These are phyloP conservation scores for Camptophora hylomeconis DNA, from an alignment of 2,329 filamentous ascomycete species.

Conservation along the genomic window DNA sequence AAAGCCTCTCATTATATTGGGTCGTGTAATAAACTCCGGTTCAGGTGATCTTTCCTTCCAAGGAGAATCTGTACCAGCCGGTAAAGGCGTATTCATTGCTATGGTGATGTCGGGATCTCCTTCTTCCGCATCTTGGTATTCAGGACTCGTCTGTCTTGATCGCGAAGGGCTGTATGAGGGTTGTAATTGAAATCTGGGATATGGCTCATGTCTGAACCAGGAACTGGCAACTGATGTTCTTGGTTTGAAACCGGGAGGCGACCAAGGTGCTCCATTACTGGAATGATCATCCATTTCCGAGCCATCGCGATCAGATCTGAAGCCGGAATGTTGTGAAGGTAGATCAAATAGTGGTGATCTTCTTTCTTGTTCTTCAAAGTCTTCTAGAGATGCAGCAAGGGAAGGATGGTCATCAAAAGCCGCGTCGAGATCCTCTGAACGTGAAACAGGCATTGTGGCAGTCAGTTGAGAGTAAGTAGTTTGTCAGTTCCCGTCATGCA, in stretches of 20 bases:
- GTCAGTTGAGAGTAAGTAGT: conserved; percentile 20
- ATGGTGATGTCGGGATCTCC: conserved; percentile 36
- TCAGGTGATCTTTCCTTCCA: conserved; percentile 44
- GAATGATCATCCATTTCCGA: conserved; percentile 28
- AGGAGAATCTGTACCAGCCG: conserved; percentile 39
- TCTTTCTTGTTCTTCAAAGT: conserved; percentile 44
- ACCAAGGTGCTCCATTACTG: conserved; percentile 42
- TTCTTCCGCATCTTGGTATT: conserved; percentile 45
- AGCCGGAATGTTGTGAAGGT: conserved; percentile 50
- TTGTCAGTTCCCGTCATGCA: conserved; percentile 9
- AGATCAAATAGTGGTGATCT: conserved; percentile 41
- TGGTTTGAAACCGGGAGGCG: conserved; percentile 46
- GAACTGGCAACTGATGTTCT: conserved; percentile 35
- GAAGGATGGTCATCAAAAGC: conserved; percentile 47
- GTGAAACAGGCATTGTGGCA: conserved; percentile 28
- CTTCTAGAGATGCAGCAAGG: conserved; percentile 46
- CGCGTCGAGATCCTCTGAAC: conserved; percentile 31
- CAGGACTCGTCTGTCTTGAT: conserved; percentile 46
- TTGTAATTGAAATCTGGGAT: conserved; percentile 29
- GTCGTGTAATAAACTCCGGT: conserved; percentile 31
- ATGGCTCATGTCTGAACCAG: conserved; percentile 40
- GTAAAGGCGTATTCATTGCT: conserved; percentile 47
- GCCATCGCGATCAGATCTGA: conserved; percentile 39
- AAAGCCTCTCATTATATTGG: conserved; percentile 14
- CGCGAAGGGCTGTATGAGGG: conserved; percentile 34